These are phyloP conservation scores for Paxillus ammoniavirescens DNA, from an alignment of 768 basidiomycete genomes.

Conservation along the genomic window DNA sequence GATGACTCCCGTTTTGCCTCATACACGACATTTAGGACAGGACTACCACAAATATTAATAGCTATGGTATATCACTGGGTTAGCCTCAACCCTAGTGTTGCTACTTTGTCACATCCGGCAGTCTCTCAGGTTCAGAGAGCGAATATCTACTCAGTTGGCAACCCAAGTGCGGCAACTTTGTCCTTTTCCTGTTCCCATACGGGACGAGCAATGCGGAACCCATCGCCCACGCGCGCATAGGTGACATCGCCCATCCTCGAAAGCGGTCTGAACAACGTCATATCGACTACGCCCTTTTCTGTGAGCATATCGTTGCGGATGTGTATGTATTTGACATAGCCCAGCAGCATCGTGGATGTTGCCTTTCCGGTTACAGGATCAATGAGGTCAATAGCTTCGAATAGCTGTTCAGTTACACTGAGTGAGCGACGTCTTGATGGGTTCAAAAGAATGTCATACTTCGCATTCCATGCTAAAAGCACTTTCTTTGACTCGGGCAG, in stretches of 20 bases:
- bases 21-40: too few species aligned
- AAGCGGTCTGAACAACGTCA: conserved; percentile 35
- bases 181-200: conserved; percentile 20
- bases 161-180: background rate
- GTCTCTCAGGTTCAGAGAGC: too few species aligned
- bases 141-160: too few species aligned
- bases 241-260: conserved; percentile 39
- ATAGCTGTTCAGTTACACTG: background rate
- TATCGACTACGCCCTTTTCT: conserved; percentile 35
- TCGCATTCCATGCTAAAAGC: conserved; percentile 51
- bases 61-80: too few species aligned
- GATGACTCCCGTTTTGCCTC: too few species aligned
- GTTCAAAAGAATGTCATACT: conserved; percentile 11
- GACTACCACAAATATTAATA: too few species aligned
- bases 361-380: conserved; percentile 28
- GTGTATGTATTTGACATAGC: conserved; percentile 42
- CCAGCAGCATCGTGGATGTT: conserved; percentile 33
- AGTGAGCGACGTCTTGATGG: background rate
- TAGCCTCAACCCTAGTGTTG: too few species aligned
- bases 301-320: conserved; percentile 42
- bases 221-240: conserved; percentile 32
- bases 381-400: conserved; percentile 33
- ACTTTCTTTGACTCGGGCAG: conserved; percentile 43
- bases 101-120: too few species aligned
- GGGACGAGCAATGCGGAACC: conserved; percentile 24